Base-by-base conservation (phyloP, 441 rosid species). In the Croton laevigatus region DNA sequence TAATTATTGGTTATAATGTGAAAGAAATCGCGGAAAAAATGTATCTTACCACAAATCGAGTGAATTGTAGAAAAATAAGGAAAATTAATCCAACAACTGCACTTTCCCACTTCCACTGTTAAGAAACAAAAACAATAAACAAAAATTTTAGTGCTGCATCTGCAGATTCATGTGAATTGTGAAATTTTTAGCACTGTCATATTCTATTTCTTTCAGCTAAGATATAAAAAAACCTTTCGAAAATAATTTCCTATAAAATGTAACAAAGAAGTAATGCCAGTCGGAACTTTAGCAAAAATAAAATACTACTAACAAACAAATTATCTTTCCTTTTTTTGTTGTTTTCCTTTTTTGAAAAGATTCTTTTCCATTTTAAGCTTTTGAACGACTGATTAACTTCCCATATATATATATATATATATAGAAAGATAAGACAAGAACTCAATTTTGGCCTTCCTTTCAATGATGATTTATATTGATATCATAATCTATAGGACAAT, bases 91-190 rank as follows among this genome's bases (percentile, higher is more conserved):
- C 97, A 3, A 90, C 78, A 46, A 91, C 68, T 40, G 85, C 84
- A 71, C 86, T 84, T 64, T 89, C 81, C 98, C 98, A 94, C 20
- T 44, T 83, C 92, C 87, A 87, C 98, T 94, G 89, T 79, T 52
- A 32, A 62, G 65, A 3, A 9, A 65, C 16, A 60, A 32, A 34
- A 45, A 27, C 48, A 64, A 4, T 4, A 14, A 45, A 45, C 3
- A 5, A 54, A 54, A n/a, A n/a, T 54, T 19, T 19, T 19, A n/a
- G 8, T 4, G 7, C 7, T 38, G 3, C 42, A 38, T 38, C 7
- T 38, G 4, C 3, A 38, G n/a, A n/a, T n/a, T n/a, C n/a, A n/a
- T n/a, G n/a, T n/a, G n/a, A n/a, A n/a, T 38, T 38, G 0, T 38
- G 8, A 40, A 40, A 40, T 6, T 2, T 6, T 40, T 6, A 5